phyloP scores from a whole-genome alignment of 495 filamentous ascomycete species.

The Emericellopsis terricola region DNA sequence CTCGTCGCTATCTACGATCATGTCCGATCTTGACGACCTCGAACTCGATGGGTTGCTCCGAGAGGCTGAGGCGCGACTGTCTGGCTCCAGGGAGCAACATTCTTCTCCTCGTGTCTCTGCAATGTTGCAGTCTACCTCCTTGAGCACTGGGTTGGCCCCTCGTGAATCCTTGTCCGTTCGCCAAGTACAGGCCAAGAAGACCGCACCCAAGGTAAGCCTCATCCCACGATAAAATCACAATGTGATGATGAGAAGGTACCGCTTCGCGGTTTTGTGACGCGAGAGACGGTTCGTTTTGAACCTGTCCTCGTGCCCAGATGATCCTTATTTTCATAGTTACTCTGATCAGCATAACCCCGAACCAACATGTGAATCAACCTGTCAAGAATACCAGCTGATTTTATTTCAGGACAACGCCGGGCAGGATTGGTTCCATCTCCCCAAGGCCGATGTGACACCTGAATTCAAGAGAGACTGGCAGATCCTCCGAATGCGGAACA shows the following conservation, averaged over 20 bases:
- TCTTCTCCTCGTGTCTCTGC: too few species aligned
- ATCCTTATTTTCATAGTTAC: constrained; percentile 89
- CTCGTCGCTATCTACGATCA: too few species aligned
- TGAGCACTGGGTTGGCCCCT: too few species aligned
- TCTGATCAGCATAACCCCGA: constrained; percentile 49
- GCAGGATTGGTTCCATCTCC: constrained; percentile 34
- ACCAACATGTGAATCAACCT: background rate
- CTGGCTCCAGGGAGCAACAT: too few species aligned
- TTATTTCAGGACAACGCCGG: constrained; percentile 27
- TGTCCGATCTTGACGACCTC: background rate
- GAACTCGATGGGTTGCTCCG: background rate
- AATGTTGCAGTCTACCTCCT: too few species aligned
- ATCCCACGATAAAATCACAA: background rate
- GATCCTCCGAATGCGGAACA: constrained; percentile 69
- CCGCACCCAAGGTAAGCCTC: background rate
- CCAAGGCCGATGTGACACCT: constrained; percentile 55
- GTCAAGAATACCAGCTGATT: constrained; percentile 5
- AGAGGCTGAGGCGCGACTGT: background rate
- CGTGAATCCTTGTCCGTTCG: too few species aligned
- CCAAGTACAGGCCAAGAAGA: too few species aligned
- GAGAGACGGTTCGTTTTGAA: constrained; percentile 28
- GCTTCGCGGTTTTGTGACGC: constrained; percentile 19
- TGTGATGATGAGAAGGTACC: constrained; percentile 30
- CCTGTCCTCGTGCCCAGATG: constrained; percentile 39
- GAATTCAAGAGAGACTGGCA: constrained; percentile 78